These are phyloP conservation scores for Gelatoporia subvermispora DNA, from an alignment of 768 basidiomycete species.

Conservation along the genomic window DNA sequence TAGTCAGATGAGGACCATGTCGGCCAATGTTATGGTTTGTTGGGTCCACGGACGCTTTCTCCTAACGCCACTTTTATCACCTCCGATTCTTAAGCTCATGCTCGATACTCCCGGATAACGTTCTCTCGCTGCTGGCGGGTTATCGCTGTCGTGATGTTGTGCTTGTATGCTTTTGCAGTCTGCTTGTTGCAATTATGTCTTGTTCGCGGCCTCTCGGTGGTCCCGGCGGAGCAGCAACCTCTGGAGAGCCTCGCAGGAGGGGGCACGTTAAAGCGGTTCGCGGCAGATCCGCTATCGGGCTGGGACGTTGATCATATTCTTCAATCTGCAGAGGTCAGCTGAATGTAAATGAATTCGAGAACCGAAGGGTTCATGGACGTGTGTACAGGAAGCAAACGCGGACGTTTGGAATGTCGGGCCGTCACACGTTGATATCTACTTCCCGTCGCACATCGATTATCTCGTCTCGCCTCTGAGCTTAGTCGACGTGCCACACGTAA, in stretches of 20 bases:
- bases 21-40: no score
- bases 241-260: not conserved
- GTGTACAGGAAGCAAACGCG: conserved; percentile 34
- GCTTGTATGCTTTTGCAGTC: not conserved
- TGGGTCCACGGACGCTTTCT: no score
- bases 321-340: conserved; percentile 5
- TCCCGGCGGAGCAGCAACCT: not conserved
- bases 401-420: conserved; percentile 49
- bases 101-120: not conserved
- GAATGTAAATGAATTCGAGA: not conserved
- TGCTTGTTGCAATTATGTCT: not conserved
- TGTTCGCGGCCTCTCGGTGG: not conserved
- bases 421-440: conserved; percentile 48
- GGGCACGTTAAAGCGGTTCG: conserved; percentile 1
- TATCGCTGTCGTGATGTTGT: not conserved
- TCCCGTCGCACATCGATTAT: conserved; percentile 22
- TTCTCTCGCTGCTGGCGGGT: not conserved
- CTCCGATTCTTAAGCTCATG: not conserved
- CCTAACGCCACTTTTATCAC: no score
- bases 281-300: not conserved
- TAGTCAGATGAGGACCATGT: no score
- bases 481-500: conserved; percentile 18
- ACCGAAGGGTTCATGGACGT: not conserved
- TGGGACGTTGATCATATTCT: conserved; percentile 4
- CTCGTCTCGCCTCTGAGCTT: conserved; percentile 7